Conservation (phyloP, 2,329 filamentous ascomycete genomes). For the Sporothrix luriei region DNA sequence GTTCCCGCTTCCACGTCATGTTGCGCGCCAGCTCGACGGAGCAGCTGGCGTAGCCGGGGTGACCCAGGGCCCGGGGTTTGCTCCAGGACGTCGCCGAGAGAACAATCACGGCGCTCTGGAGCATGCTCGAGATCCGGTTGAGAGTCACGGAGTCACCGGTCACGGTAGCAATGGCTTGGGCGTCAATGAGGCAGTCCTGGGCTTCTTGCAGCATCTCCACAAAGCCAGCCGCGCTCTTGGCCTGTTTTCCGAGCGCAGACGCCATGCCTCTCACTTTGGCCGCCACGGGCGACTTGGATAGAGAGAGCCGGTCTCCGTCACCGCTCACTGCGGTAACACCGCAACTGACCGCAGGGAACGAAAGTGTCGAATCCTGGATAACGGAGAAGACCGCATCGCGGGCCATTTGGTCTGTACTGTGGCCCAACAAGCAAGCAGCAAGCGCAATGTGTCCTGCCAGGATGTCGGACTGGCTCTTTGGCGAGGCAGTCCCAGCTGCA, state of each 20-base stretch:
- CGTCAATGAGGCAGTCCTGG: slow-evolving; percentile 65
- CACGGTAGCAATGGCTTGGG: slow-evolving; percentile 60
- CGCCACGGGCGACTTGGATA: slow-evolving; percentile 45
- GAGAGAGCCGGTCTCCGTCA: slow-evolving; percentile 49
- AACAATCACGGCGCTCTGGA: slow-evolving; percentile 67
- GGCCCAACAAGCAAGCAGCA: slow-evolving; percentile 67
- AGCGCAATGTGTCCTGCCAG: slow-evolving; percentile 62
- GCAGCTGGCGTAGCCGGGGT: slow-evolving; percentile 62
- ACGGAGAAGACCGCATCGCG: slow-evolving; percentile 84
- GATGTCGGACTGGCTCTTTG: slow-evolving; percentile 39
- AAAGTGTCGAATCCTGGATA: slow-evolving; percentile 89
- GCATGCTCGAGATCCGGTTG: slow-evolving; percentile 63
- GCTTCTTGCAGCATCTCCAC: slow-evolving; percentile 64
- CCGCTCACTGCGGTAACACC: slow-evolving; percentile 36
- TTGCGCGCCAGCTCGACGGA: slow-evolving; percentile 71
- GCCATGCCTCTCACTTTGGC: slow-evolving; percentile 39
- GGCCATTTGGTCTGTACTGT: slow-evolving; percentile 72
- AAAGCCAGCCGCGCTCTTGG: slow-evolving; percentile 49
- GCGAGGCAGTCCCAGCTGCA: not conserved
- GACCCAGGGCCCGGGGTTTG: slow-evolving; percentile 50
- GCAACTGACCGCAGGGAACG: slow-evolving; percentile 69
- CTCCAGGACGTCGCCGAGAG: slow-evolving; percentile 62
- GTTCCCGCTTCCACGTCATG: slow-evolving; percentile 67
- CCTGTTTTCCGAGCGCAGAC: slow-evolving; percentile 34
- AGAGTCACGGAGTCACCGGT: slow-evolving; percentile 61